Percentiles rank a stretch among this genome's conserved stretches.
phyloP scores from a whole-genome alignment of 1,284 basidiomycete species.

The Garcileccinum viscosum region DNA sequence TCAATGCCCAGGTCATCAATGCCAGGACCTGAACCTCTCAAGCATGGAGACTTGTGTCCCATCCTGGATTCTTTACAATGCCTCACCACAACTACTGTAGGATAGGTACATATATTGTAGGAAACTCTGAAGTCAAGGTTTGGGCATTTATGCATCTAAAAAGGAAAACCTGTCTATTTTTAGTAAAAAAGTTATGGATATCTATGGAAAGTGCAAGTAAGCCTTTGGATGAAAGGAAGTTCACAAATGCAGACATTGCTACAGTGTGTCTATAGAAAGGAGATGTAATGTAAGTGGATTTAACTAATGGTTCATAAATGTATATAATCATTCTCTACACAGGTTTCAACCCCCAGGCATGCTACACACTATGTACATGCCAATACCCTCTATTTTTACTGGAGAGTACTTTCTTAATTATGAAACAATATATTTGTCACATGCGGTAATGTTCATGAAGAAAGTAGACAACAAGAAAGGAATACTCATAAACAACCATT shows the following conservation, averaged over 20 bases:
- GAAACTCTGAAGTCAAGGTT: neutral
- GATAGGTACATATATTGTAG: neutral
- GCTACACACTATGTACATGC: constrained; percentile 9
- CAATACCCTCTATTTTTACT: constrained; percentile 8
- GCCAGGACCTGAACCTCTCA: neutral
- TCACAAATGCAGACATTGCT: neutral
- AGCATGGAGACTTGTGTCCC: constrained; percentile 5
- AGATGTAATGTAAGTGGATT: neutral
- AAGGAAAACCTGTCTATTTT: neutral
- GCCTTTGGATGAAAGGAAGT: neutral
- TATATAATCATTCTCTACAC: neutral
- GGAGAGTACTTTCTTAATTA: constrained; percentile 21
- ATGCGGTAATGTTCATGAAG: rapidly evolving
- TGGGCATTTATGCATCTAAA: neutral
- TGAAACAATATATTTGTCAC: constrained; percentile 14
- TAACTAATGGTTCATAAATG: neutral
- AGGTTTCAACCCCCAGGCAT: neutral
- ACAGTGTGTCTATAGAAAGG: neutral
- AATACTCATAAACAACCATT: constrained; percentile 2
- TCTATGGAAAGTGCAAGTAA: too few species aligned
- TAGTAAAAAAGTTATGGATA: neutral
- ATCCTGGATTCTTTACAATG: neutral
- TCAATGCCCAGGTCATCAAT: neutral
- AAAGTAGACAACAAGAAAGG: rapidly evolving
- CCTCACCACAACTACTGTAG: constrained; percentile 2